phyloP scores from a whole-genome alignment of 352 stramenopile genomes.

The Pilasporangium apinafurcum region DNA sequence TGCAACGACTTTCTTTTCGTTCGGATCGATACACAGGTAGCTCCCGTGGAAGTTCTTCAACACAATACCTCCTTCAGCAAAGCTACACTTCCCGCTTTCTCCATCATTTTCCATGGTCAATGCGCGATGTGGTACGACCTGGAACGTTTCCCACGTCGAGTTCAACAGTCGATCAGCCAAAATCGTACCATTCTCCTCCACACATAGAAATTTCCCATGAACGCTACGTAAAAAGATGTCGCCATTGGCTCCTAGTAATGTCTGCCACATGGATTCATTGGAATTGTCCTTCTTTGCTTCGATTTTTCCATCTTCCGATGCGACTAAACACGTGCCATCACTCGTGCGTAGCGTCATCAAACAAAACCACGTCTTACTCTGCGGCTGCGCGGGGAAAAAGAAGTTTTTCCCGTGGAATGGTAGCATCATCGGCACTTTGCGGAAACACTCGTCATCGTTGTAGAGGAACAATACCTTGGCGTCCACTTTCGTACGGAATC shows the following conservation, averaged over 20 bases:
- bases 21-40: conserved; percentile 64
- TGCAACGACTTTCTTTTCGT: conserved; percentile 26
- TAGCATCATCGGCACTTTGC: conserved; percentile 77
- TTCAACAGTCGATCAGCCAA: conserved; percentile 62
- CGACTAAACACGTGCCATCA: conserved; percentile 63
- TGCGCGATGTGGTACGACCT: conserved; percentile 55
- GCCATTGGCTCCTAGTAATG: conserved; percentile 38
- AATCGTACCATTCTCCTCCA: conserved; percentile 67
- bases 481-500: conserved; percentile 42
- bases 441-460: conserved; percentile 79
- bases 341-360: conserved; percentile 63
- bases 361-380: conserved; percentile 57
- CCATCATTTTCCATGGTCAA: conserved; percentile 2
- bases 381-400: conserved; percentile 40
- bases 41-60: conserved; percentile 74
- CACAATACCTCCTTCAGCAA: conserved; percentile 34
- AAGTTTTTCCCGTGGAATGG: conserved; percentile 23
- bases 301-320: conserved; percentile 58
- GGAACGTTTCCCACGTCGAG: conserved; percentile 87
- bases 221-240: conserved; percentile 69
- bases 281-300: conserved; percentile 19
- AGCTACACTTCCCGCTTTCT: background rate
- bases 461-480: conserved; percentile 77
- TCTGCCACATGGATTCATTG: conserved; percentile 67
- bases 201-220: conserved; percentile 82